Conservation (phyloP, 139 green algal genomes). For the Chlorella sorokiniana region DNA sequence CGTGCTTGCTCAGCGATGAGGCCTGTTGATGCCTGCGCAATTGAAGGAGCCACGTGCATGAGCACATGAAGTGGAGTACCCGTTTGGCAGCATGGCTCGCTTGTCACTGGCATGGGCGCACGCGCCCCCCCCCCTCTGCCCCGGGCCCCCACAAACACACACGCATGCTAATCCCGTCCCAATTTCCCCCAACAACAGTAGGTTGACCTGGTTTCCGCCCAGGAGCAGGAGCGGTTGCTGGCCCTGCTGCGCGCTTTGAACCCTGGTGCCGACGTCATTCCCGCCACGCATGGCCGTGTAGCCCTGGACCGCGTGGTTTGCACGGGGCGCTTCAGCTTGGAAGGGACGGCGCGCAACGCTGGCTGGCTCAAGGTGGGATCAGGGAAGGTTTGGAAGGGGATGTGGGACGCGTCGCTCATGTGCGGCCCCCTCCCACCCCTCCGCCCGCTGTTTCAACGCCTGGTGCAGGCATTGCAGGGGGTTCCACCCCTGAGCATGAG, state of each 20-base stretch:
- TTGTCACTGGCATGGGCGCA: too few relatives aligned
- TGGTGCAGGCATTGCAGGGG: slow-evolving; percentile 38
- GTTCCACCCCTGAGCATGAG: slow-evolving; percentile 46
- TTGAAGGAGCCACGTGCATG: too few relatives aligned
- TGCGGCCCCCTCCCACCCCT: neutral
- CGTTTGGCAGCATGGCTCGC: too few relatives aligned
- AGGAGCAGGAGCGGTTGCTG: slow-evolving; percentile 32
- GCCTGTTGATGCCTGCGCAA: too few relatives aligned
- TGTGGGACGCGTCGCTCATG: too few relatives aligned
- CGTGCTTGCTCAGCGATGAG: too few relatives aligned
- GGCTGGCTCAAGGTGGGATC: slow-evolving; percentile 62
- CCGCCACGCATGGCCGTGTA: slow-evolving; percentile 37
- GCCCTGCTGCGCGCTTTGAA: slow-evolving; percentile 59
- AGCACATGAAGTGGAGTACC: too few relatives aligned
- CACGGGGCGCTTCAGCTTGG: slow-evolving; percentile 65
- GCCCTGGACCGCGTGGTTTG: neutral
- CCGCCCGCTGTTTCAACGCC: too few relatives aligned
- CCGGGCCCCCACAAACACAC: neutral
- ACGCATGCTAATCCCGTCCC: neutral
- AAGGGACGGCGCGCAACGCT: slow-evolving; percentile 49
- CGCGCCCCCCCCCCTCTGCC: too few relatives aligned
- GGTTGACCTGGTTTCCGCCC: slow-evolving; percentile 41
- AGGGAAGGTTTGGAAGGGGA: neutral
- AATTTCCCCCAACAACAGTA: neutral
- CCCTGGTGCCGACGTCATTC: slow-evolving; percentile 55